These are phyloP conservation scores for Roridomyces roridus DNA, from an alignment of 768 basidiomycete genomes.

Conservation along the genomic window DNA sequence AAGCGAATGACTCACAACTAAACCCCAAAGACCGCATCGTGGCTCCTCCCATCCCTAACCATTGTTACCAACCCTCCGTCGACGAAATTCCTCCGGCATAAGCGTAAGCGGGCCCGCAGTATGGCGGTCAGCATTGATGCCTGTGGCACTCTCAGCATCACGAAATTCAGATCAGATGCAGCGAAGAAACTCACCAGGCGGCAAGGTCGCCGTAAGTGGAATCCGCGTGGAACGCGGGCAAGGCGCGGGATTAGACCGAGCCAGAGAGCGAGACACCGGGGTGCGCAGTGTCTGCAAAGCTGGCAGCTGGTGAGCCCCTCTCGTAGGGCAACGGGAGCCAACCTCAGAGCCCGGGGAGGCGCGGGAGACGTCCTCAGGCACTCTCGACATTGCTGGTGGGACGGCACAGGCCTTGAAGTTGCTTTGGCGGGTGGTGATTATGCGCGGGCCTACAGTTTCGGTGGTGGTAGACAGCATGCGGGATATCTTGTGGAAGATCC, in stretches of 20 bases:
- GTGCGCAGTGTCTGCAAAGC: conserved; percentile 42
- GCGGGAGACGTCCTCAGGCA: conserved; percentile 32
- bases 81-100: conserved; percentile 67
- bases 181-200: neutral
- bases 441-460: conserved; percentile 74
- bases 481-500: conserved; percentile 58
- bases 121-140: conserved; percentile 10
- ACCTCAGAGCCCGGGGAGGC: conserved; percentile 47
- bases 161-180: no score
- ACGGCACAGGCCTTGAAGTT: conserved; percentile 50
- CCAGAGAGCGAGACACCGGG: conserved; percentile 42
- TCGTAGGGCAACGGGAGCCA: conserved; percentile 52
- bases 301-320: conserved; percentile 60
- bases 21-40: conserved; percentile 71
- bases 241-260: conserved; percentile 35
- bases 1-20: conserved; percentile 60
- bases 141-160: neutral
- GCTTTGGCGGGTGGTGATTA: conserved; percentile 51
- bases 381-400: conserved; percentile 43
- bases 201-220: conserved; percentile 26
- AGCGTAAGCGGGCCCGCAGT: conserved; percentile 38
- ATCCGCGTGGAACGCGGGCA: conserved; percentile 45
- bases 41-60: conserved; percentile 34
- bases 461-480: conserved; percentile 79
- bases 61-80: conserved; percentile 49